A percentile compares a stretch with the other conserved stretches of the same genome.
Evolutionary conservation across 176 grass and related monocot species (phyloP).

Genomic region (Carex pumila): DNA sequence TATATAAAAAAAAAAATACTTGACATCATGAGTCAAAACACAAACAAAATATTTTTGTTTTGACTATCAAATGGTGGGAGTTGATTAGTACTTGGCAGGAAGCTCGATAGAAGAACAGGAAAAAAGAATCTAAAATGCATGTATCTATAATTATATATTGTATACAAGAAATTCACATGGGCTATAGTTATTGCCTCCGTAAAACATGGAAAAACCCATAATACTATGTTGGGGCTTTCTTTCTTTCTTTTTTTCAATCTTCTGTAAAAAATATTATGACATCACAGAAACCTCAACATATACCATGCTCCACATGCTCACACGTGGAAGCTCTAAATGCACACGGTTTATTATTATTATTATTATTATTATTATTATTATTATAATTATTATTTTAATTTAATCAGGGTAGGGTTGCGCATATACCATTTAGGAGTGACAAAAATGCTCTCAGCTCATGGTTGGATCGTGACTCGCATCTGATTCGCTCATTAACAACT

Average conservation of each 20-base stretch:
- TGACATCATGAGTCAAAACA: neutral
- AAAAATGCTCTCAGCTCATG: too few relatives aligned
- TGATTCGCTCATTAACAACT: too few relatives aligned
- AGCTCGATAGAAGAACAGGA: neutral
- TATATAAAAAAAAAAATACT: neutral
- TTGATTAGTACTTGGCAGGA: neutral
- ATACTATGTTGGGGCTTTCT: neutral
- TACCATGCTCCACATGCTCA: neutral
- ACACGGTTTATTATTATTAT: neutral
- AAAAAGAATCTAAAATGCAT: neutral
- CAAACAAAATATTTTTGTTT: neutral
- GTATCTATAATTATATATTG: too few relatives aligned
- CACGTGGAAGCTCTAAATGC: neutral
- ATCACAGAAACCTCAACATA: neutral
- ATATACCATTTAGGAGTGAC: too few relatives aligned
- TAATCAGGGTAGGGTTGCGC: too few relatives aligned
- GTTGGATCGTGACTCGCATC: too few relatives aligned
- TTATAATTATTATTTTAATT: too few relatives aligned
- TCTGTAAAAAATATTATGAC: neutral
- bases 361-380: too few relatives aligned
- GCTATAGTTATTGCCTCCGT: slow-evolving; percentile 12
- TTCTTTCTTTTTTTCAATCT: neutral
- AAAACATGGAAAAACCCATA: slow-evolving; percentile 12
- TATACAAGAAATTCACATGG: slow-evolving; percentile 3
- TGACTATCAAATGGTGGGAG: neutral